Evolutionary conservation across 2,329 filamentous ascomycete genomes (phyloP), one percentile per base, ranked within the genome.

Genomic region (Claviceps arundinis): DNA sequence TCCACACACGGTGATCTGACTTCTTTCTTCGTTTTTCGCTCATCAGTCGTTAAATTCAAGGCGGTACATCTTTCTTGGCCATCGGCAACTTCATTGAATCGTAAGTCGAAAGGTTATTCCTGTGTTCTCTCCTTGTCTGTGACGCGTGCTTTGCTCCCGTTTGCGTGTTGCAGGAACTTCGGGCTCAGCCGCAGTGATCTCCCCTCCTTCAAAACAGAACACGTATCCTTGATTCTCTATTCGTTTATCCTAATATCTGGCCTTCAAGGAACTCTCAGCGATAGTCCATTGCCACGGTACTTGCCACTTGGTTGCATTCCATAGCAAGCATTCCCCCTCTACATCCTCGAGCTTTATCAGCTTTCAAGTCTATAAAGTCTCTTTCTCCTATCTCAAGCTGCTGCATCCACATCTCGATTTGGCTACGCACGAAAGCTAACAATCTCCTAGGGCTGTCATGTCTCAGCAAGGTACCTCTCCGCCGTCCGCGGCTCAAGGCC

Each of bases 381-480:
- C 3, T 19, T 34, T 46, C 6, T 5, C 6, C 14, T 11, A 19
- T 4, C 8, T 17, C 4, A 34, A 46, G 16, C 16, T 30, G 44
- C 26, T 3, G 14, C 5, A 34, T n/a, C 26, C 9, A 13, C 45
- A 22, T 42, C 14, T 13, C 16, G 4, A 34, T 41, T 34, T 43
- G 11, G 11, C 2, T 7, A 11, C 43, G 3, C 9, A 37, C 14
- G 4, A 11, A n/a, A 16, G 17, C 38, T 52, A 13, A 48, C 38
- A 38, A 45, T 7, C 5, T 42, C 17, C 11, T 37, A n/a, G 8
- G 5, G 24, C 22, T 19, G 19, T 34, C 16, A 68, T 68, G 66
- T 68, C 66, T 53, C 64, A 68, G 30, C 57, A 64, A 57, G 64
- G 62, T 7, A 61, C 59, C 4, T 62, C 65, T 5, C 59, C 60